Evolutionary conservation across 371 early-diverging fungal genomes (phyloP), one percentile per base, ranked within the genome.

Genomic region (Mucor plumbeus): DNA sequence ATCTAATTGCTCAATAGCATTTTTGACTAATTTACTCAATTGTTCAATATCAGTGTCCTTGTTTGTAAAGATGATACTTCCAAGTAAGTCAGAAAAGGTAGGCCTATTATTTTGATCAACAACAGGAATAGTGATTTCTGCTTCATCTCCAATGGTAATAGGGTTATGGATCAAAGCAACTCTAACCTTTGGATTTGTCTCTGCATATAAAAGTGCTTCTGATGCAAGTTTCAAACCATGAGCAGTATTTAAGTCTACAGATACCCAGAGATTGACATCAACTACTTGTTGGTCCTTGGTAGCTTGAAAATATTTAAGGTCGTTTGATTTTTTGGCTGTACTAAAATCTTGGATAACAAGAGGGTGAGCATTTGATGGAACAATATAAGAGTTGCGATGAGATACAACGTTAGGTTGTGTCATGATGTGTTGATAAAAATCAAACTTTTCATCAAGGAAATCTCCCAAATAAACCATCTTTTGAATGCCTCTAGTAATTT

Each of bases 391-490:
- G 69, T 91, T 94, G 33, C 94, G 90, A 10, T 86, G 73, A 6
- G 69, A 31, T 26, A 79, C 67, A 0, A 91, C 91, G 50, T 78
- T 73, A 5, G 90, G 87, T 44, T 83, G 81, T 0, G 85, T 79
- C 58, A 94, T 70, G 7, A 94, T 77, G 61, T 84, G 81, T 0
- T 91, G 88, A 56, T 91, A 93, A n/a, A 94, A 58, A 61, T 93
- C 60, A 8, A 63, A 15, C 5, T 64, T 82, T 5, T 82, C 69
- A 7, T 86, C 79, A 0, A 67, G 40, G 8, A 95, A 66, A 44
- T 81, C 69, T 8, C 84, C 85, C 54, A 63, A 57, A 50, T 88
- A 63, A 11, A 63, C 61, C 63, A 63, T 65, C 14, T 36, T 47
- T 38, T 64, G 72, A 31, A 87, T 57, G 19, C 70, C 48, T 48